Base-by-base conservation (phyloP, 495 filamentous ascomycete genomes). In the Daldinia caldariorum region DNA sequence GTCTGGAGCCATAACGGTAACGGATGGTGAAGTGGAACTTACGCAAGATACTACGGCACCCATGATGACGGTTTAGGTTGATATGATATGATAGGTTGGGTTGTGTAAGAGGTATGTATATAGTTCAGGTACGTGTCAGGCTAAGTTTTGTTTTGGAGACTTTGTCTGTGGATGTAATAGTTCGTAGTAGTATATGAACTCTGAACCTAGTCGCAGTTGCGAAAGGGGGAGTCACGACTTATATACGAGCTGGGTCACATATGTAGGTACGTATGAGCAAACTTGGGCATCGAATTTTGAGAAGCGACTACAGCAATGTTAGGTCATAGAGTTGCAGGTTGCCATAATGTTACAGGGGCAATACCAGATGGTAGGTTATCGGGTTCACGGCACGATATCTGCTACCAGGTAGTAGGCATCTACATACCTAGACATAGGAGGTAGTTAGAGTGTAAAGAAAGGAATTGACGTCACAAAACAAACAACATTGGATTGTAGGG, bases 1-100 rank as follows among this genome's bases (percentile, higher is more conserved):
- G 9, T 47, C 31, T 41, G 34, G 0, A 18, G 26, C 9, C n/a
- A 4, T 45, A 55, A 58, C 32, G 51, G 51, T 45, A n/a, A n/a
- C n/a, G n/a, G 16, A 35, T n/a, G 51, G 7, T 5, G 18, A 10
- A 39, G 12, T 9, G 53, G 29, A 63, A 90, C 93, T 72, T 94
- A 98, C 94, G 74, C 94, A 97, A 80, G 93, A 97, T 66, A 96
- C 87, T 79, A 97, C 92, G 82, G 92, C 94, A 83, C 94, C 94
- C 94, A 98, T 98, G 77, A 82, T 92, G 84, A 77, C 60, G 76
- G 69, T 71, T 79, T 79, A 32, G 58, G 32, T 55, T 75, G 63
- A 49, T 71, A 45, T 57, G 47, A 29, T 54, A 66, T 53, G 47
- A 22, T 54, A 64, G 64, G 32, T 55, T 55, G 63, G 49, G 26